A percentile compares a stretch with the other conserved stretches of the same genome.
phyloP scores from a whole-genome alignment of 2,329 filamentous ascomycete genomes.

The Claviceps paspali region DNA sequence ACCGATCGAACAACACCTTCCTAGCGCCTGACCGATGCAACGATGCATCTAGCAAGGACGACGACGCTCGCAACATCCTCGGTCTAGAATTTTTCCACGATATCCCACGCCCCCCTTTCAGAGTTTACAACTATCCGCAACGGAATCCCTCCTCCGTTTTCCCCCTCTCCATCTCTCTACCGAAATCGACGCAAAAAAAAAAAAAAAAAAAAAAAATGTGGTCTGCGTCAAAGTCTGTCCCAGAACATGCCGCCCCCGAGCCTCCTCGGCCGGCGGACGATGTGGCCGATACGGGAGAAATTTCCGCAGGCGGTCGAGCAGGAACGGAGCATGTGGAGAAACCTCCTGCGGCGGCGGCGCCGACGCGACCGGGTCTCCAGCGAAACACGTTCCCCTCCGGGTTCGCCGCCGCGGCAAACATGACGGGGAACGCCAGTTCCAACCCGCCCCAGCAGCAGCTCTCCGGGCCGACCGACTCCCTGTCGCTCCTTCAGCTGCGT shows the following conservation, averaged over 20 bases:
- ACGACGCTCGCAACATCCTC: constrained; percentile 2
- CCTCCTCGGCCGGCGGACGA: constrained; percentile 16
- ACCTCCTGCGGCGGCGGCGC: constrained; percentile 9
- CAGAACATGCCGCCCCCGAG: constrained; percentile 1
- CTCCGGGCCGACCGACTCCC: constrained; percentile 42
- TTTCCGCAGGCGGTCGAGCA: constrained; percentile 15
- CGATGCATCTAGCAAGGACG: constrained; percentile 7
- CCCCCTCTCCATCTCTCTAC: no score
- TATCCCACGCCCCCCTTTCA: neutral
- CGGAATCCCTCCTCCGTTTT: no score
- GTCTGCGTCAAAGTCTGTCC: constrained; percentile 11
- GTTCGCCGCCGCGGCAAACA: constrained; percentile 7
- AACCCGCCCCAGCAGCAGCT: constrained; percentile 13
- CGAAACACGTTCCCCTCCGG: constrained; percentile 14
- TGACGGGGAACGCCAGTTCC: constrained; percentile 9
- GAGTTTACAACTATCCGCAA: no score
- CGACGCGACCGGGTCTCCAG: constrained; percentile 8
- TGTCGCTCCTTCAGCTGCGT: constrained; percentile 59
- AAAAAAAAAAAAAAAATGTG: no score
- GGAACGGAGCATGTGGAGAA: constrained; percentile 22
- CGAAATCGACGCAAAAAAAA: no score
- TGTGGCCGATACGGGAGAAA: constrained; percentile 26
- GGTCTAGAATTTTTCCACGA: neutral
- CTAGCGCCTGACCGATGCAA: constrained; percentile 3
- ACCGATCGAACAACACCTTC: no score